Base-by-base conservation (phyloP, 1,284 basidiomycete genomes). In the Xerocomus amazonicus region DNA sequence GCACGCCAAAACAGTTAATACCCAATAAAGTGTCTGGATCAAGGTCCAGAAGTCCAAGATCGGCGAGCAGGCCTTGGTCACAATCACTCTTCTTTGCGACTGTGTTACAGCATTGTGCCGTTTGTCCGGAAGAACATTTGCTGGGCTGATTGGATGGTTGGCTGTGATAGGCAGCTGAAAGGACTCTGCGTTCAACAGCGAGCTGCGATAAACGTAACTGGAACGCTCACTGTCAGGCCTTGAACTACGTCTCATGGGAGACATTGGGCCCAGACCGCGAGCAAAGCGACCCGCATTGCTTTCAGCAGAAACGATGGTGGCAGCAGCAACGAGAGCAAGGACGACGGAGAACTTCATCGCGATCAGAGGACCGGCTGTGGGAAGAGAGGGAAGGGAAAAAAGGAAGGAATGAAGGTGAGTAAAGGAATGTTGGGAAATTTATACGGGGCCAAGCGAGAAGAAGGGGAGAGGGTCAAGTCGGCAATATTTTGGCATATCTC, bases 201-300 rank as follows among this genome's bases (percentile, higher is more conserved):
- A 37, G 26, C 10, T 1, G 27, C 6, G 1, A 39, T 1, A 10
- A 10, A 41, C 17, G 0, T 0, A 8, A 6, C 10, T 0, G 45
- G 6, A 4, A 27, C 6, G 56, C 71, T 45, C 37, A 70, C 69
- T 17, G 0, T 2, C 5, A 3, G 33, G 29, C 14, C 52, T 52
- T 1, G 47, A 54, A 7, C 23, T 51, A 32, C 65, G 60, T 45
- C 54, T 65, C 23, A 17, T 43, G n/a, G 72, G 72, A 0, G 70
- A 51, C 5, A 62, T 56, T 2, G 69, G 72, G 27, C 69, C 59
- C 1, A 82, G 61, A 9, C 80, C 79, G 19, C 73, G 75, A 44
- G 76, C 75, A 43, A 81, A 53, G 41, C 80, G 77, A 7, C 72
- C 52, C 0, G 71, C 79, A 44, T 82, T 81, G 39, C 78, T 77